phyloP scores from a whole-genome alignment of 1,284 basidiomycete genomes.

The Tranzscheliella williamsii region DNA sequence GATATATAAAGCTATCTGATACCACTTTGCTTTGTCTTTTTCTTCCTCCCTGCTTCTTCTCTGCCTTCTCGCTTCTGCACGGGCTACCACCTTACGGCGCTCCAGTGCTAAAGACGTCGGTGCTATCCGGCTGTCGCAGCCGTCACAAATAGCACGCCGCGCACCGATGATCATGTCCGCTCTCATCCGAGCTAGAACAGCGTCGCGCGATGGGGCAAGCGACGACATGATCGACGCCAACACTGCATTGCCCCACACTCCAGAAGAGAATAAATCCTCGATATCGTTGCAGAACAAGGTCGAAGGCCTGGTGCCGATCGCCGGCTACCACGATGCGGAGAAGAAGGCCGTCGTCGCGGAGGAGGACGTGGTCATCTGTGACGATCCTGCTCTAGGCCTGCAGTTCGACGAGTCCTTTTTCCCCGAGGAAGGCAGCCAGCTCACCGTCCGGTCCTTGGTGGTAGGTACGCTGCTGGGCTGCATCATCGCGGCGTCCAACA shows the following conservation, averaged over 20 bases:
- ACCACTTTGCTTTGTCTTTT: too few relatives aligned
- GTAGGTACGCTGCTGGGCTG: slow-evolving; percentile 69
- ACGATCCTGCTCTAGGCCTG: slow-evolving; percentile 27
- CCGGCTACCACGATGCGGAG: slow-evolving; percentile 33
- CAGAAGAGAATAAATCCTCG: slow-evolving; percentile 40
- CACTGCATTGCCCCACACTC: slow-evolving; percentile 3
- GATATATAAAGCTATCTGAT: too few relatives aligned
- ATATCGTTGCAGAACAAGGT: slow-evolving; percentile 24
- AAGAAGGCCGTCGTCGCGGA: slow-evolving; percentile 31
- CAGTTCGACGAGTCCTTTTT: slow-evolving; percentile 43
- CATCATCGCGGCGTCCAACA: slow-evolving; percentile 69
- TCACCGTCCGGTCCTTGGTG: slow-evolving; percentile 65
- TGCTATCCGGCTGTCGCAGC: neutral
- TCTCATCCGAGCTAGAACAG: slow-evolving; percentile 27
- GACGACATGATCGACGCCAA: slow-evolving; percentile 22
- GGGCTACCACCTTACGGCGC: too few relatives aligned
- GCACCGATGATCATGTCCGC: too few relatives aligned
- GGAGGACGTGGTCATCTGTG: slow-evolving; percentile 25
- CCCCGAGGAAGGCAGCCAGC: slow-evolving; percentile 35
- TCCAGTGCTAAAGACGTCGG: too few relatives aligned
- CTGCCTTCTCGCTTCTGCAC: too few relatives aligned
- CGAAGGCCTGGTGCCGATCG: slow-evolving; percentile 14
- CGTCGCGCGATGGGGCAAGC: slow-evolving; percentile 36
- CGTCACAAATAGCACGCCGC: neutral
- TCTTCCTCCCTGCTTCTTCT: too few relatives aligned